A percentile compares a stretch with the other conserved stretches of the same genome.
These are phyloP conservation scores for Tuber magnatum DNA, from an alignment of 495 filamentous ascomycete genomes.

Conservation along the genomic window DNA sequence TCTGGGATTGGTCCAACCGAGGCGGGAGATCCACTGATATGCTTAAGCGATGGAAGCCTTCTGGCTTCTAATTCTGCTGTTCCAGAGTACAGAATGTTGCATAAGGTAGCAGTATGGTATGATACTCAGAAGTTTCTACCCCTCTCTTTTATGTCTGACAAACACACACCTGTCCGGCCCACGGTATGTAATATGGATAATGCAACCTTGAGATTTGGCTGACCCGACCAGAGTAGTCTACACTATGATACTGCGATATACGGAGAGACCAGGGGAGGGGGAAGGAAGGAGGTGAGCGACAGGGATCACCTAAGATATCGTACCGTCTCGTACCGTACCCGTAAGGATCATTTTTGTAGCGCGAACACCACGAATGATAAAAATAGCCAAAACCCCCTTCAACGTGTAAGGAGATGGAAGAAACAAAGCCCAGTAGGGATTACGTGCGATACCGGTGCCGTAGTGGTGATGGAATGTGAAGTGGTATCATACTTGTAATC, in stretches of 20 bases:
- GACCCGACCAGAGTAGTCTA: background rate
- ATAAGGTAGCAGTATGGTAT: background rate
- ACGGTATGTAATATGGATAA: background rate
- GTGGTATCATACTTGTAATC: background rate
- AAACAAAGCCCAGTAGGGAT: background rate
- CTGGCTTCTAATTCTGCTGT: background rate
- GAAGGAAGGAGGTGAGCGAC: background rate
- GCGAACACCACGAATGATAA: background rate
- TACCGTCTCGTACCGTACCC: too few species aligned
- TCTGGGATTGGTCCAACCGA: background rate
- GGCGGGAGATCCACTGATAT: background rate
- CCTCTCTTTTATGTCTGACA: background rate
- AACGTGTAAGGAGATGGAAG: background rate
- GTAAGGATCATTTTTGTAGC: background rate
- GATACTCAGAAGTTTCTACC: background rate
- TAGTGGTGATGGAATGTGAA: background rate
- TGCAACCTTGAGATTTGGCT: background rate
- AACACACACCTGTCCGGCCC: background rate
- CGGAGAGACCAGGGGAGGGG: too few species aligned
- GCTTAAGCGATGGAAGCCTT: slow-evolving; percentile 1
- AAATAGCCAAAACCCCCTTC: background rate
- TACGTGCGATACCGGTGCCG: background rate
- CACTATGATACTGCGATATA: too few species aligned
- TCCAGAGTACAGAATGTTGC: background rate
- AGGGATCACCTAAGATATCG: background rate